These are phyloP conservation scores for Pseudonectria buxi DNA, from an alignment of 2,329 filamentous ascomycete genomes.

Conservation along the genomic window DNA sequence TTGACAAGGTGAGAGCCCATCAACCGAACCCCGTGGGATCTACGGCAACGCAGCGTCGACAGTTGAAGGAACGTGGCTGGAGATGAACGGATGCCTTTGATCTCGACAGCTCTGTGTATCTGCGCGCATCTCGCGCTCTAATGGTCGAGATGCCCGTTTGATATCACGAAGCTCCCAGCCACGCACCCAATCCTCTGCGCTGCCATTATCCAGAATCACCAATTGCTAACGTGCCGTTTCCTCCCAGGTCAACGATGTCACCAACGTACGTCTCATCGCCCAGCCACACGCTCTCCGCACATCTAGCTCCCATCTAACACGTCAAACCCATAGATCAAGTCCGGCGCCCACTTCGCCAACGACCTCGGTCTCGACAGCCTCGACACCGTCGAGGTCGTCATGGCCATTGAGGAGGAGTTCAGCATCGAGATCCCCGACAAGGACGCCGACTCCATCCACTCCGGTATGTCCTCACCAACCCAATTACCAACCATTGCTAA, in stretches of 20 bases:
- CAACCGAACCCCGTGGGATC: too few species aligned
- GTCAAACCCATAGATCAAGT: constrained; percentile 59
- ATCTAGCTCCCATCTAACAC: constrained; percentile 3
- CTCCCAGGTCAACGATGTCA: constrained; percentile 58
- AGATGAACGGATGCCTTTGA: too few species aligned
- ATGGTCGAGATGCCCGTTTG: too few species aligned
- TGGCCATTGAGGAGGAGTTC: constrained; percentile 95
- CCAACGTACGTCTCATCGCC: constrained; percentile 45
- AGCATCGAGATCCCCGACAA: constrained; percentile 98
- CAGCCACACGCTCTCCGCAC: constrained; percentile 7
- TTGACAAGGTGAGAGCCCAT: constrained; percentile 76
- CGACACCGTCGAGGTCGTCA: constrained; percentile 98
- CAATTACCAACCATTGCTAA: background rate
- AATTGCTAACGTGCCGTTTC: constrained; percentile 23
- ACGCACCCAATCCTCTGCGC: background rate
- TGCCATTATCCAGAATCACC: background rate
- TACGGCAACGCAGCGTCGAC: too few species aligned
- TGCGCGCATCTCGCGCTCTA: too few species aligned
- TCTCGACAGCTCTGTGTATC: too few species aligned
- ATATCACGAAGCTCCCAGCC: too few species aligned
- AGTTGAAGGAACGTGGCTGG: too few species aligned
- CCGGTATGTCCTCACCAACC: constrained; percentile 55
- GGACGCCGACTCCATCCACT: constrained; percentile 90
- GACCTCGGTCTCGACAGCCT: constrained; percentile 95
- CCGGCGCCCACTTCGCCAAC: constrained; percentile 85